Percentiles rank a stretch among this genome's conserved stretches.
Evolutionary conservation across 371 early-diverging fungal genomes (phyloP).

Genomic region (Circinella minor): DNA sequence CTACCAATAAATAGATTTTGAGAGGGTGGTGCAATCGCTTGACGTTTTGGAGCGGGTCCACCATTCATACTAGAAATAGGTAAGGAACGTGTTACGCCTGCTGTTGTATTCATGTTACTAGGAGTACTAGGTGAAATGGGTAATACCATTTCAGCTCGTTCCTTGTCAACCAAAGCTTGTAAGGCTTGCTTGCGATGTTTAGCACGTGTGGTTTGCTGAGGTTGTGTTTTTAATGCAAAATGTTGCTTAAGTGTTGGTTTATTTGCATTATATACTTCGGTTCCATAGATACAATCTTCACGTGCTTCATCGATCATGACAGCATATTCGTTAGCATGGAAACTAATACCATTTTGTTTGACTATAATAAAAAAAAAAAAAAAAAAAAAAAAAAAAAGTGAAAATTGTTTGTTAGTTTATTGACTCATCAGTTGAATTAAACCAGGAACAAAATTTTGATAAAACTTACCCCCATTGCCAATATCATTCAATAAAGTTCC

Average conservation of each 20-base stretch:
- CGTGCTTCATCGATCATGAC: conserved; percentile 14
- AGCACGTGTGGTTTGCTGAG: background rate
- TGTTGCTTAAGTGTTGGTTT: conserved; percentile 23
- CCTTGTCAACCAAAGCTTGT: conserved; percentile 9
- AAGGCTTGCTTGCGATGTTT: conserved; percentile 6
- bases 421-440: background rate
- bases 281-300: conserved; percentile 10
- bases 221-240: conserved; percentile 11
- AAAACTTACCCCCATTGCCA: conserved; percentile 15
- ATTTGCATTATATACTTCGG: conserved; percentile 13
- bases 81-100: background rate
- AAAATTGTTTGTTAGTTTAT: background rate
- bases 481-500: conserved; percentile 6
- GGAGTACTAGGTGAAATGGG: background rate
- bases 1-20: background rate
- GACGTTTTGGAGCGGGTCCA: background rate
- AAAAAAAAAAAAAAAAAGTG: too few relatives aligned
- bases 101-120: background rate
- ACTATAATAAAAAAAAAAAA: too few relatives aligned
- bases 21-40: background rate
- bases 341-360: conserved; percentile 21
- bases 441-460: background rate
- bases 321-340: conserved; percentile 21
- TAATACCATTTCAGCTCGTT: conserved; percentile 1
- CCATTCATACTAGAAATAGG: background rate